These are phyloP conservation scores for Candida maltosa DNA, from an alignment of 805 yeast species.

Conservation along the genomic window DNA sequence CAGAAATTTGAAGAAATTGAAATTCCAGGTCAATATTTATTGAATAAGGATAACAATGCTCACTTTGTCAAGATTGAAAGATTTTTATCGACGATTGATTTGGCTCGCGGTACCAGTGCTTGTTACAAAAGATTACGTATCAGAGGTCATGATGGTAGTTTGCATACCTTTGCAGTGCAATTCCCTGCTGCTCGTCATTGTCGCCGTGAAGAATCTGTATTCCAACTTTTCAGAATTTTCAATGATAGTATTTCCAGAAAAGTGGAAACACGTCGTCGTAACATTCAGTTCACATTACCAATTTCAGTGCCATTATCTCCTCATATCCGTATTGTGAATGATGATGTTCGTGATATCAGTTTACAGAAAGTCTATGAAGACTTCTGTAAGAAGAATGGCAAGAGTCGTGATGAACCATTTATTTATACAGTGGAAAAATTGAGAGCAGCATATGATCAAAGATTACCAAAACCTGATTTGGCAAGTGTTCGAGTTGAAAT, in stretches of 20 bases:
- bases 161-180: slow-evolving; percentile 93
- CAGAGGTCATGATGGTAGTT: slow-evolving; percentile 89
- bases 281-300: slow-evolving; percentile 82
- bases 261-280: slow-evolving; percentile 85
- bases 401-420: slow-evolving; percentile 85
- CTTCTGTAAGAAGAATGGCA: slow-evolving; percentile 68
- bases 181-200: slow-evolving; percentile 97
- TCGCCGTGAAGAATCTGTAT: slow-evolving; percentile 91
- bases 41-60: slow-evolving; percentile 82
- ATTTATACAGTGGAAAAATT: slow-evolving; percentile 81
- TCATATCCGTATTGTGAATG: slow-evolving; percentile 85
- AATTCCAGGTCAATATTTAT: slow-evolving; percentile 92
- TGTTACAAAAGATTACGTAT: slow-evolving; percentile 87
- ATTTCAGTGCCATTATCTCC: slow-evolving; percentile 92
- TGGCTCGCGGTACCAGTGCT: slow-evolving; percentile 85
- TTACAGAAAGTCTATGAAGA: slow-evolving; percentile 86
- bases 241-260: slow-evolving; percentile 75
- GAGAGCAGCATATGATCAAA: slow-evolving; percentile 89
- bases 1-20: slow-evolving; percentile 97
- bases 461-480: slow-evolving; percentile 89
- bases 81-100: slow-evolving; percentile 82
- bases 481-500: slow-evolving; percentile 89
- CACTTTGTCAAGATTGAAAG: slow-evolving; percentile 93
- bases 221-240: slow-evolving; percentile 86
- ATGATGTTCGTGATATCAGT: slow-evolving; percentile 71